Conservation (phyloP, 2,329 filamentous ascomycete species). For the Cadophora sp. region DNA sequence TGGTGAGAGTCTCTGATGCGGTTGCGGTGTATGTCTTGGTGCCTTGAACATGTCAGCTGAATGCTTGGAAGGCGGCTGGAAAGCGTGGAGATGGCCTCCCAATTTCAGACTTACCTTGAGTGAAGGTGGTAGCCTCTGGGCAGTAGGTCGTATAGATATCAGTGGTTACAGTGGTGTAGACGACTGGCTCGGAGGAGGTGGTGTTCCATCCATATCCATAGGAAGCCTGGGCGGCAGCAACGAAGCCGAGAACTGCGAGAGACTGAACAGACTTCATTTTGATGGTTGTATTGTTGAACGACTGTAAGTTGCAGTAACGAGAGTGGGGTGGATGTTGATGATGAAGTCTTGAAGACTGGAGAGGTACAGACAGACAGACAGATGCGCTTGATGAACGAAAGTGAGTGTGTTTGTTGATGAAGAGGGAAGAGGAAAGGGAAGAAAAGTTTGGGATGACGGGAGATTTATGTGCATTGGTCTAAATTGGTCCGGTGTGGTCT, state of each 20-base stretch:
- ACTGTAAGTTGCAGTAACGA: slow-evolving; percentile 30
- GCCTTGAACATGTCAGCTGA: slow-evolving; percentile 28
- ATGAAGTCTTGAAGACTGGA: slow-evolving; percentile 14
- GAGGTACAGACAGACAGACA: slow-evolving; percentile 18
- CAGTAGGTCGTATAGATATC: slow-evolving; percentile 57
- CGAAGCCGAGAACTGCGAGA: slow-evolving; percentile 42
- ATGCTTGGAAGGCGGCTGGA: neutral
- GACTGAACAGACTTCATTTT: slow-evolving; percentile 42
- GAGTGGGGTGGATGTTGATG: slow-evolving; percentile 16
- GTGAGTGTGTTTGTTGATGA: slow-evolving; percentile 5
- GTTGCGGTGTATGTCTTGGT: slow-evolving; percentile 63
- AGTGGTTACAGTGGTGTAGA: slow-evolving; percentile 50
- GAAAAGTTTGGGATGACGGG: neutral
- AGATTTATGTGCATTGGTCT: slow-evolving; percentile 10
- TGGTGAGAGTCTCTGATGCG: slow-evolving; percentile 54
- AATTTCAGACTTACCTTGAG: slow-evolving; percentile 38
- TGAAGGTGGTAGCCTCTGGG: slow-evolving; percentile 53
- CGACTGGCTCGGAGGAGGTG: slow-evolving; percentile 29
- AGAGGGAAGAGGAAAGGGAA: slow-evolving; percentile 6
- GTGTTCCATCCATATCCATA: slow-evolving; percentile 12
- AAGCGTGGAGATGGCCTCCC: too few relatives aligned
- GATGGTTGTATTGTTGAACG: slow-evolving; percentile 27
- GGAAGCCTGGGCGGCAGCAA: slow-evolving; percentile 35
- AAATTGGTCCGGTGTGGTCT: neutral
- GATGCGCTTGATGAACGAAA: slow-evolving; percentile 14